phyloP scores from a whole-genome alignment of 2,329 filamentous ascomycete species.

The Penicillium sp. region DNA sequence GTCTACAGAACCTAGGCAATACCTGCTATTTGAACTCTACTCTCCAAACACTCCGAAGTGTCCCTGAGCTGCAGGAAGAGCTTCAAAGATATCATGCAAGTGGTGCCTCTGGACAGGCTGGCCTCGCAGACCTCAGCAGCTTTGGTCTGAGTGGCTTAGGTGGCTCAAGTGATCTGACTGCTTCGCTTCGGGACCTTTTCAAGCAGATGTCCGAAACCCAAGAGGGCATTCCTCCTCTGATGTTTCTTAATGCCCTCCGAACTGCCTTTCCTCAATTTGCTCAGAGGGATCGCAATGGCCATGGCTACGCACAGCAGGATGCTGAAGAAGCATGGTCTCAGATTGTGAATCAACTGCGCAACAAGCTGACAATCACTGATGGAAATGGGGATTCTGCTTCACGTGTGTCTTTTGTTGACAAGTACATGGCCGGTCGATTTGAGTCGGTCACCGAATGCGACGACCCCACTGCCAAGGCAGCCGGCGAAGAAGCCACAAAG shows the following conservation, averaged over 20 bases:
- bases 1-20: conserved; percentile 90
- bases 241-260: conserved; percentile 81
- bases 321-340: conserved; percentile 98
- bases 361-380: conserved; percentile 72
- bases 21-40: conserved; percentile 99
- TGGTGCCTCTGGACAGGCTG: conserved; percentile 37
- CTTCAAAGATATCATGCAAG: conserved; percentile 64
- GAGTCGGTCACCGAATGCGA: conserved; percentile 80
- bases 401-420: conserved; percentile 78
- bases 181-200: conserved; percentile 79
- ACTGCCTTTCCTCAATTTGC: conserved; percentile 88
- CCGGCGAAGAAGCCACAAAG: conserved; percentile 69
- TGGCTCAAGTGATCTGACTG: conserved; percentile 70
- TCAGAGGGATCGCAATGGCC: conserved; percentile 78
- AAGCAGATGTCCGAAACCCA: conserved; percentile 88
- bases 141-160: conserved; percentile 63
- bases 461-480: conserved; percentile 74
- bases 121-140: conserved; percentile 53
- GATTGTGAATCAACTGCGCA: conserved; percentile 79
- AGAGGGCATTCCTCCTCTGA: conserved; percentile 78
- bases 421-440: conserved; percentile 84
- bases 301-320: conserved; percentile 95
- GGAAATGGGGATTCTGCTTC: conserved; percentile 47
- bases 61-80: conserved; percentile 86
- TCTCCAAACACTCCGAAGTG: conserved; percentile 82